Conservation (phyloP, 2,329 filamentous ascomycete species). For the Hypoxylon sp. region DNA sequence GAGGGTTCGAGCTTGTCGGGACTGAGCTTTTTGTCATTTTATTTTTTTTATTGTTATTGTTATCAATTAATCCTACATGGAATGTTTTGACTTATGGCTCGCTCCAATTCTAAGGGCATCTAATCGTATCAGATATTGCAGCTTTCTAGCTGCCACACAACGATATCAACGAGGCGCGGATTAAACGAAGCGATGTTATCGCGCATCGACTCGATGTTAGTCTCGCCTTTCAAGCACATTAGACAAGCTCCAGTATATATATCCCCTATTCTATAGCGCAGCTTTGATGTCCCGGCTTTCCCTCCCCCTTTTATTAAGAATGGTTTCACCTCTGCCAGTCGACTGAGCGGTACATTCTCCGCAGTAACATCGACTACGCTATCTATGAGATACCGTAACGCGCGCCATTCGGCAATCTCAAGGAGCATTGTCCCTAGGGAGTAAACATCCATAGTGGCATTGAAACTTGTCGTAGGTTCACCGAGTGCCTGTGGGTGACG, state of each 20-base stretch:
- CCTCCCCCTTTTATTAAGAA: background rate
- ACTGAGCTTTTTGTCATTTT: background rate
- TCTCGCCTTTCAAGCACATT: background rate
- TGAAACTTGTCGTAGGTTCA: conserved; percentile 4
- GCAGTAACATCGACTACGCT: background rate
- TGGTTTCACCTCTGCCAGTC: background rate
- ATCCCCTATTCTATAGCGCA: conserved; percentile 6
- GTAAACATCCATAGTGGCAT: conserved; percentile 3
- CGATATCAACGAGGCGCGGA: background rate
- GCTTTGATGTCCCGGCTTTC: background rate
- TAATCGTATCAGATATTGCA: background rate
- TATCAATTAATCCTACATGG: background rate
- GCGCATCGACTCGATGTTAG: background rate
- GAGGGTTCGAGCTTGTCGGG: background rate
- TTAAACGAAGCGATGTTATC: background rate
- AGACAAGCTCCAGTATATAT: conserved; percentile 2
- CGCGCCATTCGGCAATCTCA: conserved; percentile 12
- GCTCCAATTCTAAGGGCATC: too few relatives aligned
- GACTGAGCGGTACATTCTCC: conserved; percentile 5
- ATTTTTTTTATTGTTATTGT: background rate
- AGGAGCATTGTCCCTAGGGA: background rate
- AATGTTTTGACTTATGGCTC: too few relatives aligned
- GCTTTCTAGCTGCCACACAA: background rate
- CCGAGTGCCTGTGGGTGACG: conserved; percentile 8
- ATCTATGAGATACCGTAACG: conserved; percentile 6